Percentiles rank a stretch among this genome's conserved stretches.
Evolutionary conservation across 2,329 filamentous ascomycete species (phyloP).

Genomic region (Xylaria multiplex): DNA sequence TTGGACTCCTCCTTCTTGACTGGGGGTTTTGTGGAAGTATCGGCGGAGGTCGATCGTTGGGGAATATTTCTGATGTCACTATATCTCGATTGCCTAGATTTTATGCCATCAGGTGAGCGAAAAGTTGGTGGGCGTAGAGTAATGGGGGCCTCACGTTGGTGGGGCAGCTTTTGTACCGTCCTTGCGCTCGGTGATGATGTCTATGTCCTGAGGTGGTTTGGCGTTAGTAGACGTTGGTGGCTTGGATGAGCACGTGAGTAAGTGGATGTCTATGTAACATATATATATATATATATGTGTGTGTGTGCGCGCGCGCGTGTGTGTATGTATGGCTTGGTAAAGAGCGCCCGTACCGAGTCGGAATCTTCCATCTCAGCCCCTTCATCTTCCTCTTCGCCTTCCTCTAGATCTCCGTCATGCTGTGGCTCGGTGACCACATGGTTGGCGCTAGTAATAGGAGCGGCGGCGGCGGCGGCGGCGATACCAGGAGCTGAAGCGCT

Average conservation of each 20-base stretch:
- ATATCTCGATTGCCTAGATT: conserved; percentile 67
- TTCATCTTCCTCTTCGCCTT: conserved; percentile 72
- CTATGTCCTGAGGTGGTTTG: conserved; percentile 64
- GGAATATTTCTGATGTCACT: conserved; percentile 74
- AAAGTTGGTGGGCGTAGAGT: background rate
- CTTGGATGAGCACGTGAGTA: too few species aligned
- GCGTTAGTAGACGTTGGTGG: conserved; percentile 14
- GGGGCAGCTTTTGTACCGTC: conserved; percentile 70
- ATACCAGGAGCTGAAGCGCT: conserved; percentile 13
- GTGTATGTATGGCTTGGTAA: background rate
- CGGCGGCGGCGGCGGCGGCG: background rate
- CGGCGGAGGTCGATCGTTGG: conserved; percentile 66
- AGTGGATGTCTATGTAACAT: too few species aligned
- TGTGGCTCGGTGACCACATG: conserved; percentile 43
- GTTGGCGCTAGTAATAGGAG: conserved; percentile 17
- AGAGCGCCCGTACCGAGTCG: conserved; percentile 57
- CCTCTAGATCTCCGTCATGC: conserved; percentile 66
- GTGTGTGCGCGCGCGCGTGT: too few species aligned
- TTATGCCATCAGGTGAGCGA: background rate
- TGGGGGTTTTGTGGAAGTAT: conserved; percentile 58
- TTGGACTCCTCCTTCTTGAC: conserved; percentile 58
- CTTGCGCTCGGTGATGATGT: conserved; percentile 74
- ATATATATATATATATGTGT: too few species aligned
- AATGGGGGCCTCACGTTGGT: conserved; percentile 59
- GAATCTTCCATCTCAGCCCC: conserved; percentile 70